Base-by-base conservation (phyloP, 345 rosid genomes). In the Noccaea bulbosa region DNA sequence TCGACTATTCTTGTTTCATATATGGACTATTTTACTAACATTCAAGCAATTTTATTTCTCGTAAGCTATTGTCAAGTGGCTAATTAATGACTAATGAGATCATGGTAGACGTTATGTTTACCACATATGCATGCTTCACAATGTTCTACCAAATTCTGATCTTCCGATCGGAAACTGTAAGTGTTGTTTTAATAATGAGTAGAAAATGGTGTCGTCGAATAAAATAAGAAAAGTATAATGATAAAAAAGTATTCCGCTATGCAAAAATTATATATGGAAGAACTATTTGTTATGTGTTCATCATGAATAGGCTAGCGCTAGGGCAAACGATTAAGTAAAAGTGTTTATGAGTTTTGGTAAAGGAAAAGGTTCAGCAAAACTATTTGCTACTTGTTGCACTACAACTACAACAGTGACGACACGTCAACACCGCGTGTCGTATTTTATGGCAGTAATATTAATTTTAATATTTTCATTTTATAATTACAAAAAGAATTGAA, bases 81-180 rank as follows among this genome's bases (percentile, higher is more conserved):
- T 44, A 44, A 24, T 45, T 44, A 44, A 24, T 45, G 57, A 45
- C 12, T 8, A 38, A 53, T 45, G 49, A 71, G 38, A 62, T 53
- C 45, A 61, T 8, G 49, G 49, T 45, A 54, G 10, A 11, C 44
- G 77, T 65, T 65, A 72, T 30, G 4, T 46, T 47, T 38, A 72
- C 45, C 49, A 27, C 59, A 47, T 20, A 20, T 71, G 70, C n/a
- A 71, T 43, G 17, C 5, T 62, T 52, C 43, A 53, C 33, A 2
- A 32, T 11, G 33, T 8, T 12, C n/a, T 20, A 57, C 70, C 50
- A 49, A 5, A 46, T 11, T 47, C 55, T 63, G 11, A 47, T 37
- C 48, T 37, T 17, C 60, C n/a, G 8, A 41, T 39, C 15, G 33
- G 58, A 7, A 15, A 48, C 34, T 37, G 35, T 46, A 69, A 65